These are phyloP conservation scores for Epichloe aotearoae DNA, from an alignment of 2,329 filamentous ascomycete species.

Conservation along the genomic window DNA sequence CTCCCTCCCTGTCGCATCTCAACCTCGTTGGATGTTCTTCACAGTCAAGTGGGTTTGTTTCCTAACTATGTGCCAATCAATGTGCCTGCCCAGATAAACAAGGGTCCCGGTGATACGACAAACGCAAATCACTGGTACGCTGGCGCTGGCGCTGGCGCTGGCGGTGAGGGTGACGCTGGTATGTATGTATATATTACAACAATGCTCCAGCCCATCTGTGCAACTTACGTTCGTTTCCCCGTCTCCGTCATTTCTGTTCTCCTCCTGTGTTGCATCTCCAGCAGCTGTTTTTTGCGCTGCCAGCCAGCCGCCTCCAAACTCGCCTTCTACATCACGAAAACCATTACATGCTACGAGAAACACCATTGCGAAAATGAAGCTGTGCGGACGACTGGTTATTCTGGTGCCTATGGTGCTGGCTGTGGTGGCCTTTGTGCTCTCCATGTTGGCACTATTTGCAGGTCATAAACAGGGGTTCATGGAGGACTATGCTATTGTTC, in stretches of 20 bases:
- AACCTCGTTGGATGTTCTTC: too few relatives aligned
- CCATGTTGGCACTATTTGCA: slow-evolving; percentile 26
- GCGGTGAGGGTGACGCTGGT: neutral
- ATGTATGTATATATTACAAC: neutral
- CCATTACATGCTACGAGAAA: neutral
- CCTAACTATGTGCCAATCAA: too few relatives aligned
- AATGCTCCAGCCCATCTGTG: neutral
- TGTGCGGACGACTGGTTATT: slow-evolving; percentile 13
- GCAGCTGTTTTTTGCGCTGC: neutral
- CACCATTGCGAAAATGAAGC: slow-evolving; percentile 1
- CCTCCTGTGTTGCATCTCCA: neutral
- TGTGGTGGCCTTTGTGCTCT: slow-evolving; percentile 25
- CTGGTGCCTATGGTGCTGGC: slow-evolving; percentile 24
- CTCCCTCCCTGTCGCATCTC: too few relatives aligned
- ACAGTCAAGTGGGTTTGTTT: too few relatives aligned
- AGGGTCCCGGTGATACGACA: neutral
- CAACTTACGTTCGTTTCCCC: neutral
- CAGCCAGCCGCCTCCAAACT: neutral
- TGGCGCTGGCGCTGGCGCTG: neutral
- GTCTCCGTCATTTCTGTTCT: neutral
- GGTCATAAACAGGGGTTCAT: slow-evolving; percentile 28
- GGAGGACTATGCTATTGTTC: slow-evolving; percentile 28
- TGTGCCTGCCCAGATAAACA: neutral
- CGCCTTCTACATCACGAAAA: neutral
- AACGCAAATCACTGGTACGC: neutral